phyloP scores from a whole-genome alignment of 352 stramenopile genomes.

The Globisporangium takayamanum region DNA sequence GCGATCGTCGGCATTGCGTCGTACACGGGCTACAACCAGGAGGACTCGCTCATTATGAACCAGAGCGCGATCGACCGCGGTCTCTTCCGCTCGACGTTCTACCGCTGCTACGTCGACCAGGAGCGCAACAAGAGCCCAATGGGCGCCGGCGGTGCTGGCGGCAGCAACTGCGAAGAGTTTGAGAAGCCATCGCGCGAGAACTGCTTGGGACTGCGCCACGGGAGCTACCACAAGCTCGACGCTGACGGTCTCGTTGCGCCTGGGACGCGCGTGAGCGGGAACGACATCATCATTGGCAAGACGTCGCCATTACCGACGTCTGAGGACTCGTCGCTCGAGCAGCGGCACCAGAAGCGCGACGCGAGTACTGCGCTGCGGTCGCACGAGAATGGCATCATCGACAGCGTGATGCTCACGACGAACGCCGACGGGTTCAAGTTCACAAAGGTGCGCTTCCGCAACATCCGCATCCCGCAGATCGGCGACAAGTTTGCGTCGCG shows the following conservation, averaged over 20 bases:
- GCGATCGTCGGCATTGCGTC: slow-evolving; percentile 88
- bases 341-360: slow-evolving; percentile 95
- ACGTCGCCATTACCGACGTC: slow-evolving; percentile 88
- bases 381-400: slow-evolving; percentile 98
- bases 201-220: slow-evolving; percentile 91
- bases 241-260: slow-evolving; percentile 96
- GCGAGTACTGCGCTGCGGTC: slow-evolving; percentile 95
- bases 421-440: slow-evolving; percentile 97
- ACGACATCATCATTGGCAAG: slow-evolving; percentile 99
- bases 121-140: slow-evolving; percentile 83
- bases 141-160: slow-evolving; percentile 50
- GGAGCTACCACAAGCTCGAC: slow-evolving; percentile 98
- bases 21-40: slow-evolving; percentile 96
- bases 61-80: slow-evolving; percentile 98
- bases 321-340: slow-evolving; percentile 75
- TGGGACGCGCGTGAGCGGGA: slow-evolving; percentile 95
- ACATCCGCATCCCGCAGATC: slow-evolving; percentile 98
- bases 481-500: slow-evolving; percentile 97
- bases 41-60: slow-evolving; percentile 99
- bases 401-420: slow-evolving; percentile 99
- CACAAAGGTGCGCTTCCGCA: slow-evolving; percentile 97
- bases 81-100: slow-evolving; percentile 99
- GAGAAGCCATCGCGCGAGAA: slow-evolving; percentile 95
- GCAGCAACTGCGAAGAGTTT: slow-evolving; percentile 88
- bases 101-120: slow-evolving; percentile 97